These are phyloP conservation scores for Fusarium cyanostomum DNA, from an alignment of 2,329 filamentous ascomycete species.

Conservation along the genomic window DNA sequence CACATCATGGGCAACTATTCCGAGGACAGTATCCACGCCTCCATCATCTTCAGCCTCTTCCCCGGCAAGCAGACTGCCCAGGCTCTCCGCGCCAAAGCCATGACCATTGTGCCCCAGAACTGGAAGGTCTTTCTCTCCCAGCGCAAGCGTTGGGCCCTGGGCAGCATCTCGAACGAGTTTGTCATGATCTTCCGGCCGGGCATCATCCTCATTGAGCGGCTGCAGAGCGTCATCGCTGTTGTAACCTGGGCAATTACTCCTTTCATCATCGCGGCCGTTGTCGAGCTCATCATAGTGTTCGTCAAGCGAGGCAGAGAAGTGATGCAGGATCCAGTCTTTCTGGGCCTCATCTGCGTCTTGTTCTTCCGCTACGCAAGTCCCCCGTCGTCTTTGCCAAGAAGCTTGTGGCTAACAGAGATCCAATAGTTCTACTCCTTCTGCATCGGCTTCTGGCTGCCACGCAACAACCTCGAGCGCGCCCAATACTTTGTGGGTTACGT, in stretches of 20 bases:
- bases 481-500: slow-evolving; percentile 54
- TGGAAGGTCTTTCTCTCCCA: slow-evolving; percentile 60
- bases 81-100: slow-evolving; percentile 57
- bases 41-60: slow-evolving; percentile 57
- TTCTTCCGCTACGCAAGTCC: slow-evolving; percentile 54
- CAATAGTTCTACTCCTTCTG: slow-evolving; percentile 52
- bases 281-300: slow-evolving; percentile 50
- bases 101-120: slow-evolving; percentile 56
- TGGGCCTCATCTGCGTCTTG: slow-evolving; percentile 51
- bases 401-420: slow-evolving; percentile 21
- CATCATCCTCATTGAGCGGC: slow-evolving; percentile 54
- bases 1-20: slow-evolving; percentile 60
- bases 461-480: slow-evolving; percentile 49
- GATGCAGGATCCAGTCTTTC: slow-evolving; percentile 49
- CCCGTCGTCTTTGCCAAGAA: neutral
- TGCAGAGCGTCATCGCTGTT: slow-evolving; percentile 57
- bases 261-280: slow-evolving; percentile 55
- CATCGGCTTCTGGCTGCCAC: slow-evolving; percentile 54
- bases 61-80: slow-evolving; percentile 57
- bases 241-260: slow-evolving; percentile 57
- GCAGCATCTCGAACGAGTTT: slow-evolving; percentile 59
- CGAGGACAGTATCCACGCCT: slow-evolving; percentile 60
- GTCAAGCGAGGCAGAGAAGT: slow-evolving; percentile 45
- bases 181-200: slow-evolving; percentile 57
- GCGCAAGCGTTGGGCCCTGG: slow-evolving; percentile 59